Conservation (phyloP, 1,284 basidiomycete species). For the Fomitopsis schrenkii region DNA sequence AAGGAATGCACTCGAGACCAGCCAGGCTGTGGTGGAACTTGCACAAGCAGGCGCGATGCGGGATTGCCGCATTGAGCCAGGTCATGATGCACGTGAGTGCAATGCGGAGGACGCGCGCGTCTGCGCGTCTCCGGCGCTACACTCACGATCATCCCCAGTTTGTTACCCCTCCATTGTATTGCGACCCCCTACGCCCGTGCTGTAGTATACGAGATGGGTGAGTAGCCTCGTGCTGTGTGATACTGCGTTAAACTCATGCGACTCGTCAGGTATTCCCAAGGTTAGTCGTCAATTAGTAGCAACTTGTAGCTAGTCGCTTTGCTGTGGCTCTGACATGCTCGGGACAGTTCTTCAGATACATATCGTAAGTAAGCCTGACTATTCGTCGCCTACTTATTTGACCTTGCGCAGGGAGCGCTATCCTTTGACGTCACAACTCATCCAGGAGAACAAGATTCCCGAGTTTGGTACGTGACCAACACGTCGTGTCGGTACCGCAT, state of each 20-base stretch:
- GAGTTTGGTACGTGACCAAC: constrained; percentile 66
- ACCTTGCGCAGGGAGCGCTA: constrained; percentile 78
- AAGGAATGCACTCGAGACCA: too few species aligned
- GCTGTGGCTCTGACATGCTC: neutral
- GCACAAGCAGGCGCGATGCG: too few species aligned
- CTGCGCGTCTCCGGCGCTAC: neutral
- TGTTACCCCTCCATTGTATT: neutral
- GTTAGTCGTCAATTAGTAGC: constrained; percentile 6
- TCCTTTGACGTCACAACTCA: constrained; percentile 96
- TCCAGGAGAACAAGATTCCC: constrained; percentile 95
- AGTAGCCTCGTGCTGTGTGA: neutral
- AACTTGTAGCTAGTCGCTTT: neutral
- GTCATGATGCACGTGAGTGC: neutral
- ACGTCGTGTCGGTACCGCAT: constrained; percentile 9
- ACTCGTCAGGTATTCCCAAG: constrained; percentile 20
- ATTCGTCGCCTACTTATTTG: constrained; percentile 1
- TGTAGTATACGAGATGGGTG: neutral
- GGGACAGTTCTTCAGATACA: constrained; percentile 76
- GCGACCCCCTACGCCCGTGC: neutral
- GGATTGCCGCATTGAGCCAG: neutral
- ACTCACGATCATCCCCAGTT: neutral
- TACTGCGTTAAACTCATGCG: neutral
- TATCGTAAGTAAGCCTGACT: constrained; percentile 53
- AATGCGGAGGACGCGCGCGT: neutral
- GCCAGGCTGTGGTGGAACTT: too few species aligned